Conservation (phyloP, 139 green algal species). For the Micromonas pusilla region DNA sequence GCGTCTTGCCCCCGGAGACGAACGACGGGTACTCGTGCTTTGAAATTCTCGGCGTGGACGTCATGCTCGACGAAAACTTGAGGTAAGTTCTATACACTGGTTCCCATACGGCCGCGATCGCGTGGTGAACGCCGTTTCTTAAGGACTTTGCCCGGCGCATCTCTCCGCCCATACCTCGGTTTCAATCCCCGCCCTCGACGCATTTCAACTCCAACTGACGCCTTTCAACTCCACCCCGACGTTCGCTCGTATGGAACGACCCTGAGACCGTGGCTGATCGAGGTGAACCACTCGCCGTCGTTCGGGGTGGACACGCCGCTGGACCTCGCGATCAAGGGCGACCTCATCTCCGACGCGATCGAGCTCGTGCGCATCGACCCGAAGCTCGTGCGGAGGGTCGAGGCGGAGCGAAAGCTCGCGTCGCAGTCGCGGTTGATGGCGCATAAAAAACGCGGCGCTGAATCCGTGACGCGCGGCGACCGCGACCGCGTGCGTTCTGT, state of each 20-base stretch:
- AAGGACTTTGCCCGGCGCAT: too few species aligned
- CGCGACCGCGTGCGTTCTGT: too few species aligned
- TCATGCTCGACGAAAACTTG: conserved; percentile 63
- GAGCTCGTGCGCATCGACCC: conserved; percentile 23
- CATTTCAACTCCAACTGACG: too few species aligned
- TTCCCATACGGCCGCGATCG: too few species aligned
- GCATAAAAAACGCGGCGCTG: too few species aligned
- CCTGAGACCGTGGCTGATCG: conserved; percentile 67
- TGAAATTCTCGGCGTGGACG: conserved; percentile 54
- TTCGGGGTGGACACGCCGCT: conserved; percentile 63
- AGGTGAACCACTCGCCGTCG: conserved; percentile 76
- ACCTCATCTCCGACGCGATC: conserved; percentile 45
- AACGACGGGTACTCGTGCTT: conserved; percentile 68
- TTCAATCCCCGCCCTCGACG: too few species aligned
- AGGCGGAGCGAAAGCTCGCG: background rate
- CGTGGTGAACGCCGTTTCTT: too few species aligned
- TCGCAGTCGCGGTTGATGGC: background rate
- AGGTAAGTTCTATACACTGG: too few species aligned
- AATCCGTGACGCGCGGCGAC: too few species aligned
- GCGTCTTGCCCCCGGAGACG: conserved; percentile 38
- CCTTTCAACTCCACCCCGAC: too few species aligned
- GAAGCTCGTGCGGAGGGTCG: background rate
- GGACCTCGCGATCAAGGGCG: conserved; percentile 51
- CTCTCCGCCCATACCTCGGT: too few species aligned
- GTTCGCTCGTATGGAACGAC: too few species aligned